A percentile compares a stretch with the other conserved stretches of the same genome.
Conservation (phyloP, 2,329 filamentous ascomycete genomes). For the Colletotrichum neosansevieriae region DNA sequence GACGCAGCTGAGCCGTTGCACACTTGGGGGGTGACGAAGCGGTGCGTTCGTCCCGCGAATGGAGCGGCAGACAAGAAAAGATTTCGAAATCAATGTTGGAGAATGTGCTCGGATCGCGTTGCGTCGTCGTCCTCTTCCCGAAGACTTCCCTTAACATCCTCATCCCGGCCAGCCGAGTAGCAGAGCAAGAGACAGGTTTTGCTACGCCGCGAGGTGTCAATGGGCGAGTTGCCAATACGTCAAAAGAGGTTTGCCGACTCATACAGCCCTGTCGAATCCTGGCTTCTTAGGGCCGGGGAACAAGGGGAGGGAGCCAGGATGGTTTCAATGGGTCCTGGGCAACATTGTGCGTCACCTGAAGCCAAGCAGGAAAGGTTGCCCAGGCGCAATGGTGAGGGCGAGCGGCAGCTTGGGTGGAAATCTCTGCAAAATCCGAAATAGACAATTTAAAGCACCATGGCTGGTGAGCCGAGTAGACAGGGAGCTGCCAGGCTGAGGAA, state of each 20-base stretch:
- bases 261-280: conserved; percentile 26
- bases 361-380: conserved; percentile 19
- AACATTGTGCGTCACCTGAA: conserved; percentile 26
- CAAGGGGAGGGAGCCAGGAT: conserved; percentile 16
- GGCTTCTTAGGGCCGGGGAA: conserved; percentile 2
- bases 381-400: conserved; percentile 2
- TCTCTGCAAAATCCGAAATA: conserved; percentile 24
- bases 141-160: not conserved
- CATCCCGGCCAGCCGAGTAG: not conserved
- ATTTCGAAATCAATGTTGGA: not conserved
- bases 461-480: conserved; percentile 22
- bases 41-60: not conserved
- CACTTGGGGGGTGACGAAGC: conserved; percentile 13
- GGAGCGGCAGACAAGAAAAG: not conserved
- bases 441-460: conserved; percentile 38
- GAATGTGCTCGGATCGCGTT: not conserved
- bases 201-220: conserved; percentile 18
- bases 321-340: conserved; percentile 12
- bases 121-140: conserved; percentile 8
- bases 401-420: conserved; percentile 18
- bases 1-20: conserved; percentile 1
- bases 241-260: conserved; percentile 18
- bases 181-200: not conserved
- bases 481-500: conserved; percentile 26
- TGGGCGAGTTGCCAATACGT: conserved; percentile 8